Conservation (phyloP, 768 basidiomycete species). For the Panellus pusillus region DNA sequence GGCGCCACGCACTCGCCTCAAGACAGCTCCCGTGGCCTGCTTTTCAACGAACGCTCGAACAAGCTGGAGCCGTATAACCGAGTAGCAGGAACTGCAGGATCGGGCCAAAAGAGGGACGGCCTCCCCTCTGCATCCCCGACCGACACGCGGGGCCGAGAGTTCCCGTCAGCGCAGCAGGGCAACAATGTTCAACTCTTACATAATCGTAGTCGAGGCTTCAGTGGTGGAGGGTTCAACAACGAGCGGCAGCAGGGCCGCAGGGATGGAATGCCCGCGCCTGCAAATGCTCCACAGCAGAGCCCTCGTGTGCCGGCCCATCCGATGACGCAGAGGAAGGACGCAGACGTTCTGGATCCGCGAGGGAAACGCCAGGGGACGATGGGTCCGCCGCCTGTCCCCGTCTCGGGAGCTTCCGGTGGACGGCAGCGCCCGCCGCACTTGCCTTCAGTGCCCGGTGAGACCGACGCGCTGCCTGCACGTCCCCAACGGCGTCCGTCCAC, state of each 20-base stretch:
- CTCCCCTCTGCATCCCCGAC: conserved; percentile 37
- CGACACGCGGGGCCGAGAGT: conserved; percentile 51
- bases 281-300: conserved; percentile 11
- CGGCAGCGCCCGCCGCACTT: conserved; percentile 64
- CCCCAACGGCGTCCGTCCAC: conserved; percentile 36
- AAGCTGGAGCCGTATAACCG: conserved; percentile 80
- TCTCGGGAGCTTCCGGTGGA: conserved; percentile 29
- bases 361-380: conserved; percentile 44
- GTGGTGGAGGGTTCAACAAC: conserved; percentile 9
- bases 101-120: conserved; percentile 47
- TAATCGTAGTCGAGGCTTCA: conserved; percentile 43
- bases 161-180: conserved; percentile 33
- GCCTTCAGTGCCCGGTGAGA: conserved; percentile 30
- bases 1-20: conserved; percentile 42
- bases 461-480: conserved; percentile 11
- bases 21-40: conserved; percentile 50
- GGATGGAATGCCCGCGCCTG: conserved; percentile 40
- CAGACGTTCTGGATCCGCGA: conserved; percentile 33
- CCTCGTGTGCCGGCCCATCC: conserved; percentile 10
- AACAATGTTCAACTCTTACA: conserved; percentile 59
- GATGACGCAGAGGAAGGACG: conserved; percentile 27
- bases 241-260: conserved; percentile 29
- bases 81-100: conserved; percentile 43
- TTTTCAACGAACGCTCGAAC: conserved; percentile 97
- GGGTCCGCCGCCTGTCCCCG: conserved; percentile 53